Evolutionary conservation across 768 basidiomycete genomes (phyloP).

Genomic region (Suillus cothurnatus): DNA sequence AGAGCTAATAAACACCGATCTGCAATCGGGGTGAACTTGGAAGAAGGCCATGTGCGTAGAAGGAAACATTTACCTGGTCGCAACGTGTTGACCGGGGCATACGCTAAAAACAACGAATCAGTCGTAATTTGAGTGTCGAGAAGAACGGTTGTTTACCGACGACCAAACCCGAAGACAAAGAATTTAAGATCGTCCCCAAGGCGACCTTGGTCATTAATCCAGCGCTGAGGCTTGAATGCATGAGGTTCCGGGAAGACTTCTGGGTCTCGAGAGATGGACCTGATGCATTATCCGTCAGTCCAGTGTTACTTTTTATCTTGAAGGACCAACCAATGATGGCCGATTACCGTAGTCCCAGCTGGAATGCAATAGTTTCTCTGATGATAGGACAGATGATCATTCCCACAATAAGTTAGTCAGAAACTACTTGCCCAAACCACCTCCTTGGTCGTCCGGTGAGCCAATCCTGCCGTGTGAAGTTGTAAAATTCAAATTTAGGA

Average conservation of each 20-base stretch:
- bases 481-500: not conserved
- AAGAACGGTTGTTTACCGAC: not conserved
- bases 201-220: not conserved
- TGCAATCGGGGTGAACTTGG: not conserved
- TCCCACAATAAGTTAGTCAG: not conserved
- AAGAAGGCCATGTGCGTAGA: not conserved
- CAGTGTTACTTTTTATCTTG: not conserved
- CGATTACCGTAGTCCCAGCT: not conserved
- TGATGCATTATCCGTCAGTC: not conserved
- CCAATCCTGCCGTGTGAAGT: not conserved
- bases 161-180: conserved; percentile 1
- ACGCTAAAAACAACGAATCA: not conserved
- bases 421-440: not conserved
- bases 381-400: not conserved
- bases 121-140: not conserved
- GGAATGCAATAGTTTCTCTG: not conserved
- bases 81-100: not conserved
- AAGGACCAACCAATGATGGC: not conserved
- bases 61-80: not conserved
- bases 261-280: conserved; percentile 3
- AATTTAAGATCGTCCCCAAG: not conserved
- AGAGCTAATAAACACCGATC: not conserved
- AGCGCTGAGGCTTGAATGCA: not conserved
- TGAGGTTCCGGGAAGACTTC: not conserved
- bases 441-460: not conserved